Evolutionary conservation across 2,329 filamentous ascomycete species (phyloP), one percentile per base, ranked within the genome.

Genomic region (Alternaria arbusti): DNA sequence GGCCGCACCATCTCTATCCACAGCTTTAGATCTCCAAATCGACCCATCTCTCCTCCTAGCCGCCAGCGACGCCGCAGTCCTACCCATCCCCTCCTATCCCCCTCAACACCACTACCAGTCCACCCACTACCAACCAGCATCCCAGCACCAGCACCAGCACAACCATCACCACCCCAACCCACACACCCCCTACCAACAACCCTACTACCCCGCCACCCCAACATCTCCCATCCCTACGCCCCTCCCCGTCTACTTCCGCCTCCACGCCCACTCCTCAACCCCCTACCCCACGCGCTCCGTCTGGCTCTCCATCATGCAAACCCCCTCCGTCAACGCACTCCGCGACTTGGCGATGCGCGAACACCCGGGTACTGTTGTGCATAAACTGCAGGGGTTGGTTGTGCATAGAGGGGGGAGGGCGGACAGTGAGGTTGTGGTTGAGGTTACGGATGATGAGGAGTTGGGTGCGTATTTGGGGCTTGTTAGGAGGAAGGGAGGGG

Each of bases 381-480:
- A 85, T 32, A 85, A 85, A 26, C 84, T 94, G 15, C 88, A 93
- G 70, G 91, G 91, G 3, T 79, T 92, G 25, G 83, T 92, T 54
- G 87, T 86, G 71, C 71, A 84, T 40, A 61, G 64, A 25, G 65
- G 65, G 5, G 64, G 57, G 6, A 62, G 64, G 9, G 64, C 67
- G 6, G 88, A 87, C 6, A 84, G 84, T 54, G 90, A 92, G 73
- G 82, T 91, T 47, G 83, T 83, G 15, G 86, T 92, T 71, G 81
- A 85, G 59, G 90, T 95, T 70, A 89, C 90, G 58, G 85, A 89
- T 44, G 90, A 94, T 70, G 87, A 88, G 65, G 91, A 95, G 80
- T 77, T 96, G 65, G 86, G 86, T 63, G 90, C 89, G 0, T 95
- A 94, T 79, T 78, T 96, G 68, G 84, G 86, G 50, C 90, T 92